Conservation (phyloP, 306 rosid genomes). For the Cucurbita ficifolia region DNA sequence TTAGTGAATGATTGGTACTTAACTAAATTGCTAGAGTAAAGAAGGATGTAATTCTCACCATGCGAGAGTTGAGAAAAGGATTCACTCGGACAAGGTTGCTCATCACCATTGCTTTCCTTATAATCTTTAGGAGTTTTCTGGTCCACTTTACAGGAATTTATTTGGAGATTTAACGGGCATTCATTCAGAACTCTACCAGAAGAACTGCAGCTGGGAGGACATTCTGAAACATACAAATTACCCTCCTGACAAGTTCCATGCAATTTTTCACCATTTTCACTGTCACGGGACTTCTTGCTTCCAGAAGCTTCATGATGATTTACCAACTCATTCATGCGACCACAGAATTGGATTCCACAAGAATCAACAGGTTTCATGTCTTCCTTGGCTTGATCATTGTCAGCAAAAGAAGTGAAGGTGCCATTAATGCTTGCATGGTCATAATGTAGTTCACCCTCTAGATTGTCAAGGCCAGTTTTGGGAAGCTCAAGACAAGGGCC, state of each 20-base stretch:
- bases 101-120: conserved; percentile 22
- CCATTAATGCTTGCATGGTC: conserved; percentile 16
- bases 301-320: conserved; percentile 16
- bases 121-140: conserved; percentile 17
- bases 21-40: background rate
- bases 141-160: conserved; percentile 17
- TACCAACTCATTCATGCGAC: conserved; percentile 13
- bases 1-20: background rate
- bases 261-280: conserved; percentile 16
- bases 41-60: background rate
- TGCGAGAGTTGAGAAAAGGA: conserved; percentile 3
- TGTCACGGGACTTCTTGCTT: conserved; percentile 14
- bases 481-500: conserved; percentile 17
- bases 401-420: conserved; percentile 22
- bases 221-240: conserved; percentile 18
- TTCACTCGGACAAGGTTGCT: background rate
- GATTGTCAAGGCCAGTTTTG: conserved; percentile 29
- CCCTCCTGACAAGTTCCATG: conserved; percentile 18
- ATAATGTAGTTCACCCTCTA: conserved; percentile 23
- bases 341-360: conserved; percentile 13
- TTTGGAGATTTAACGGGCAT: conserved; percentile 9
- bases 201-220: conserved; percentile 21
- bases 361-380: conserved; percentile 14
- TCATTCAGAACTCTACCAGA: conserved; percentile 16
- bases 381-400: conserved; percentile 20